Evolutionary conservation across 148 eudicot species (phyloP).

Genomic region (Chenopodium berlandieri): DNA sequence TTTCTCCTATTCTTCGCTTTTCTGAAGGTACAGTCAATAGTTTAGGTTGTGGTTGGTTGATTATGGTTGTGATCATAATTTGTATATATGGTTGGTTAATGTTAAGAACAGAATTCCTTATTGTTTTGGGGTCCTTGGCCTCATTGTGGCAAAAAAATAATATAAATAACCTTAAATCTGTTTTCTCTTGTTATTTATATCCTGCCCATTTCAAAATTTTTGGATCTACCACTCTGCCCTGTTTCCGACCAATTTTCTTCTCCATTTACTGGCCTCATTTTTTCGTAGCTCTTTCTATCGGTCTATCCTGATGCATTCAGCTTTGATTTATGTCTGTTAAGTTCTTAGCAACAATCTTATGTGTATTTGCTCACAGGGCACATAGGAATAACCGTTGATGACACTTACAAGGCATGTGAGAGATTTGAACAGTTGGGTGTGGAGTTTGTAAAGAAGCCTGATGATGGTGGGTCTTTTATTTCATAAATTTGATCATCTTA

Average conservation of each 20-base stretch:
- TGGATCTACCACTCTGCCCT: not conserved
- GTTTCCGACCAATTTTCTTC: not conserved
- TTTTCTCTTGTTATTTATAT: not conserved
- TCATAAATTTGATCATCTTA: not conserved
- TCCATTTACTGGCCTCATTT: not conserved
- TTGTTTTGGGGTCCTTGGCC: too few relatives aligned
- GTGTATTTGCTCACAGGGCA: constrained; percentile 57
- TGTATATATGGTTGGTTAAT: too few relatives aligned
- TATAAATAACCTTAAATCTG: not conserved
- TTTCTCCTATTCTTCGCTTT: too few relatives aligned
- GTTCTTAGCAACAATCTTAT: constrained; percentile 12
- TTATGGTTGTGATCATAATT: too few relatives aligned
- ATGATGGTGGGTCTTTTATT: constrained; percentile 55
- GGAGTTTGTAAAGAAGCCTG: constrained; percentile 86
- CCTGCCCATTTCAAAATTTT: not conserved
- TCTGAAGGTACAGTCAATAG: too few relatives aligned
- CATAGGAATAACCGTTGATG: constrained; percentile 93
- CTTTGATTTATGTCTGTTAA: constrained; percentile 11
- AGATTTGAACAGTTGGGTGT: constrained; percentile 79
- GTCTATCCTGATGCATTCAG: not conserved
- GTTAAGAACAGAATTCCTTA: too few relatives aligned
- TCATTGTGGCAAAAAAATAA: not conserved
- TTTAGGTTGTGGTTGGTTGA: too few relatives aligned
- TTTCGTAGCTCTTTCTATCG: not conserved
- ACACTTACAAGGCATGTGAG: constrained; percentile 81